These are phyloP conservation scores for Actinomucor elegans DNA, from an alignment of 371 early-diverging fungal species.

Conservation along the genomic window DNA sequence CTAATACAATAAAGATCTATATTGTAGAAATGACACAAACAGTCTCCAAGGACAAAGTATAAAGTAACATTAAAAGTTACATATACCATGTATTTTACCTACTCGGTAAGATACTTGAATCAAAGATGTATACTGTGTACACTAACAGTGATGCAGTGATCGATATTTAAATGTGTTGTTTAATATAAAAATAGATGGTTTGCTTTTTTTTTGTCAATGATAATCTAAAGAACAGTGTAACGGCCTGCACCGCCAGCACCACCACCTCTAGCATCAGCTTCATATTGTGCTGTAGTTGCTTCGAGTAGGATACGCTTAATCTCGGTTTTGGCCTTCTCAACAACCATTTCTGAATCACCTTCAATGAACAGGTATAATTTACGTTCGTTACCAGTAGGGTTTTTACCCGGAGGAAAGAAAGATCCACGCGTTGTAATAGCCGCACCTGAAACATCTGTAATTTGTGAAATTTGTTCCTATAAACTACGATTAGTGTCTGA, in stretches of 20 bases:
- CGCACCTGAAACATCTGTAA: constrained; percentile 89
- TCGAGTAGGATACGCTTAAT: constrained; percentile 90
- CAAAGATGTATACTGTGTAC: no score
- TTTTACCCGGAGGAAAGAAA: constrained; percentile 85
- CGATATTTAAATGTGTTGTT: no score
- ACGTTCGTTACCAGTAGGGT: constrained; percentile 73
- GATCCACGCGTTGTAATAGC: constrained; percentile 94
- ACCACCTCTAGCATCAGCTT: constrained; percentile 63
- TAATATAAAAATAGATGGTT: no score
- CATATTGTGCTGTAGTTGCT: constrained; percentile 74
- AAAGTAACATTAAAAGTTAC: no score
- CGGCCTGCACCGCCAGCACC: constrained; percentile 44
- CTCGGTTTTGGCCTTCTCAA: constrained; percentile 92
- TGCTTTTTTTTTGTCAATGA: no score
- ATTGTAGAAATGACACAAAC: no score
- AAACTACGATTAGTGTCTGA: not conserved
- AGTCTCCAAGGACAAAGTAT: no score
- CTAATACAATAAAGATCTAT: no score
- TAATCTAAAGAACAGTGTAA: constrained; percentile 49
- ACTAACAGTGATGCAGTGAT: no score
- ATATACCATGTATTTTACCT: no score
- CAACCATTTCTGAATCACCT: constrained; percentile 85
- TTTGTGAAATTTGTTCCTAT: constrained; percentile 85
- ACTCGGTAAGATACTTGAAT: no score
- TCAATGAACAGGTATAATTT: constrained; percentile 95